Conservation (phyloP, 1,139 yeast genomes). For the Pneumocystis murina region DNA sequence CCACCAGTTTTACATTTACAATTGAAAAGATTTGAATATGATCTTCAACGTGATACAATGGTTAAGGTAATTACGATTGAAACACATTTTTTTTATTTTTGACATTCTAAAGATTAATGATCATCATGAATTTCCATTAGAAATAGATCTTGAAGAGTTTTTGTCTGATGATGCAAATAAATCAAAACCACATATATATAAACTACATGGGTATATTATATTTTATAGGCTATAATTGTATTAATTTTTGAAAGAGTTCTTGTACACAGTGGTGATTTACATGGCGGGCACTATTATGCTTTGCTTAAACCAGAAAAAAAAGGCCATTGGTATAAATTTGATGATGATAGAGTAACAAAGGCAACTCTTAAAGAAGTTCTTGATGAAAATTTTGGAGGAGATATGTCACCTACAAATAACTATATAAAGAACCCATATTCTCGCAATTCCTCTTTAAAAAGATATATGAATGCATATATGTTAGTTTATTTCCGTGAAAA, state of each 20-base stretch:
- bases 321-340: conserved; percentile 78
- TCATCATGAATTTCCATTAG: conserved; percentile 75
- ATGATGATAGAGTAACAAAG: conserved; percentile 84
- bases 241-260: conserved; percentile 33
- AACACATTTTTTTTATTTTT: background rate
- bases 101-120: conserved; percentile 55
- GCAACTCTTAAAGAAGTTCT: conserved; percentile 75
- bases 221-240: conserved; percentile 20
- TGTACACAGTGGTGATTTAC: conserved; percentile 89
- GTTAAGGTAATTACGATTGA: conserved; percentile 24
- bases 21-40: conserved; percentile 85
- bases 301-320: conserved; percentile 66
- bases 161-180: conserved; percentile 45
- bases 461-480: conserved; percentile 94
- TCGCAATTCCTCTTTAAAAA: conserved; percentile 24
- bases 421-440: conserved; percentile 16
- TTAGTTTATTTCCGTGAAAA: conserved; percentile 72
- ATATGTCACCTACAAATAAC: conserved; percentile 21
- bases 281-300: conserved; percentile 93
- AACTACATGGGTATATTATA: conserved; percentile 40
- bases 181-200: conserved; percentile 60
- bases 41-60: conserved; percentile 75
- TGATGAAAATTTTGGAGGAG: conserved; percentile 84
- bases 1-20: conserved; percentile 92
- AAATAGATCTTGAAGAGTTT: conserved; percentile 65